Base-by-base conservation (phyloP, 352 stramenopile genomes). In the Phytophthora pistaciae region DNA sequence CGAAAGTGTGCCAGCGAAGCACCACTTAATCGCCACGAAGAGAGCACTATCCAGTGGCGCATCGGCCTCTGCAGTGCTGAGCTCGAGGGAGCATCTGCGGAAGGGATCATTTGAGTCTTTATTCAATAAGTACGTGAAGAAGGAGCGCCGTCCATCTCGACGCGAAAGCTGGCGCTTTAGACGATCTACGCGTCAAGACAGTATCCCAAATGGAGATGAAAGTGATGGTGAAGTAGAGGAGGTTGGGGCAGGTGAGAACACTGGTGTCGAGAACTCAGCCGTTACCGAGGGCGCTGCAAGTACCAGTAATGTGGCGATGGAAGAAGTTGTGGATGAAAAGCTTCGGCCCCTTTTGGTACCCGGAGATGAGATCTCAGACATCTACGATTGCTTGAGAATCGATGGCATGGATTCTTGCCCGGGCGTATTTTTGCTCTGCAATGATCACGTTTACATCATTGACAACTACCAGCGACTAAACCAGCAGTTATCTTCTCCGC, bases 391-490 rank as follows among this genome's bases (percentile, higher is more conserved):
- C 52, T 75, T 91, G 53, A 79, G 86, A 25, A 85, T 93, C 48
- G 86, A 93, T 38, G 86, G 86, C n/a, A 91, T 92, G 83, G 86
- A 92, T 70, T 90, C 85, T 18, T 92, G 83, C 56, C 86, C 86
- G 3, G 85, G 86, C 0, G 82, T 93, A 4, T 91, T 93, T 52
- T 72, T 93, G 25, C 25, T 93, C 0, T 89, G 84, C 71, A 91
- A 79, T 40, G 77, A 90, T 40, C 78, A 92, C 50, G 64, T 87
- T 23, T 93, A 93, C 60, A 92, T 92, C 31, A 69, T 93, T 8
- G 86, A 93, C 63, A 91, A 92, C 57, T 92, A 92, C 46, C 83
- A 91, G 53, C 75, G 72, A 6, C n/a, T 84, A 16, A 60, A 44
- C 9, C 70, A 82, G 40, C 62, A 49, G 38, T 49, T 33, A 31